phyloP scores from a whole-genome alignment of 768 basidiomycete genomes.

The Lanmaoa rubissima region DNA sequence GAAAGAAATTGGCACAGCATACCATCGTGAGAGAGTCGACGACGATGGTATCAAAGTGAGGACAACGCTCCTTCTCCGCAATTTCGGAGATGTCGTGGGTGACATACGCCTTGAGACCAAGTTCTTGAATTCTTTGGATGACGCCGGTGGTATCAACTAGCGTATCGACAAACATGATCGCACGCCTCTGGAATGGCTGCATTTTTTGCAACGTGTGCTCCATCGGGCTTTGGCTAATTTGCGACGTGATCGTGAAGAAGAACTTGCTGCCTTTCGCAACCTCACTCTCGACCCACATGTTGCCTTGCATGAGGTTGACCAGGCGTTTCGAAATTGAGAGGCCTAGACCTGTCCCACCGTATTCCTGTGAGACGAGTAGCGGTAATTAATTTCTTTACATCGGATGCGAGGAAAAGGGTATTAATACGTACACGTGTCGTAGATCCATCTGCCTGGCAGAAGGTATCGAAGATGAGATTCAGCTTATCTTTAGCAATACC shows the following conservation, averaged over 20 bases:
- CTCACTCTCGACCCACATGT: conserved; percentile 98
- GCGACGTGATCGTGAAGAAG: conserved; percentile 94
- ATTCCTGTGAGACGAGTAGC: conserved; percentile 57
- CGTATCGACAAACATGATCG: conserved; percentile 91
- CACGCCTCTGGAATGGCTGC: conserved; percentile 81
- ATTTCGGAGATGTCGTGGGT: conserved; percentile 81
- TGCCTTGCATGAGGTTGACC: conserved; percentile 95
- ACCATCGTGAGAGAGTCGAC: conserved; percentile 87
- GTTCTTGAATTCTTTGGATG: conserved; percentile 69
- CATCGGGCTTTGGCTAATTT: conserved; percentile 71
- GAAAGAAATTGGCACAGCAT: conserved; percentile 34
- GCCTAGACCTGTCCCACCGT: conserved; percentile 95
- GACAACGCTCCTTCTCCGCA: conserved; percentile 74
- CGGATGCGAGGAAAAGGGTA: conserved; percentile 5
- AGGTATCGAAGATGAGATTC: conserved; percentile 98
- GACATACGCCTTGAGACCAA: conserved; percentile 75
- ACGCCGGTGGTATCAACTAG: conserved; percentile 73
- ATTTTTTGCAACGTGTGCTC: conserved; percentile 77
- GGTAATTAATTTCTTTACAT: conserved; percentile 15
- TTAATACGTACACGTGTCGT: conserved; percentile 74
- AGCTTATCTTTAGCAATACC: conserved; percentile 98
- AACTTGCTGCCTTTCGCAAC: conserved; percentile 91
- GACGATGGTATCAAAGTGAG: conserved; percentile 92
- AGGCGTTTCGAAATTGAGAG: conserved; percentile 97
- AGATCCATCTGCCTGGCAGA: conserved; percentile 98